phyloP scores from a whole-genome alignment of 2,329 filamentous ascomycete genomes.

The Geoglossum cookeanum region DNA sequence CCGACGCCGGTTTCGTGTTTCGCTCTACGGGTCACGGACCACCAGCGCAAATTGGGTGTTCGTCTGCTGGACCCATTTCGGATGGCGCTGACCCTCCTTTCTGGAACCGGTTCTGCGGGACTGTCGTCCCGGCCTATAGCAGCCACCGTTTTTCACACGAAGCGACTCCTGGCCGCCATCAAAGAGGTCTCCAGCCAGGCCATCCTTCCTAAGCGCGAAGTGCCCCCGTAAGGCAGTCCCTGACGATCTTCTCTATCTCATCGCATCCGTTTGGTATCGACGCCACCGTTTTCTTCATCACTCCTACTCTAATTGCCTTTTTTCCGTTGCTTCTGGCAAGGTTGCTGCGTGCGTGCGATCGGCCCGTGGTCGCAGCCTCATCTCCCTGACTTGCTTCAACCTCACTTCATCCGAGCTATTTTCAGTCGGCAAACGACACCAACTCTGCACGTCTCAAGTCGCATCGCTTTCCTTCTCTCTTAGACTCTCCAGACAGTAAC shows the following conservation, averaged over 20 bases:
- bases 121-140: background rate
- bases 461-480: background rate
- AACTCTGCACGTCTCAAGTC: background rate
- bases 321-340: background rate
- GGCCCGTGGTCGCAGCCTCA: constrained; percentile 2
- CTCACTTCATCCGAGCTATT: background rate
- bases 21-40: background rate
- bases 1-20: background rate
- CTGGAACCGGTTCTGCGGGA: background rate
- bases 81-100: constrained; percentile 1
- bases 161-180: background rate
- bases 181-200: background rate
- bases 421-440: background rate
- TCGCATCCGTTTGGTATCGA: background rate
- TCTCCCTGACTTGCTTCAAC: background rate
- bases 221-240: background rate
- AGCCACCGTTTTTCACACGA: background rate
- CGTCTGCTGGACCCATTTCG: background rate
- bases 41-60: background rate
- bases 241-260: background rate
- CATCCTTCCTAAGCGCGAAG: background rate
- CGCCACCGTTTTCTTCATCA: background rate
- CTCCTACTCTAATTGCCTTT: background rate
- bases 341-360: background rate
- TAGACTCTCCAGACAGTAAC: background rate